Conservation (phyloP, 2,329 filamentous ascomycete species). For the Alternaria sp. region DNA sequence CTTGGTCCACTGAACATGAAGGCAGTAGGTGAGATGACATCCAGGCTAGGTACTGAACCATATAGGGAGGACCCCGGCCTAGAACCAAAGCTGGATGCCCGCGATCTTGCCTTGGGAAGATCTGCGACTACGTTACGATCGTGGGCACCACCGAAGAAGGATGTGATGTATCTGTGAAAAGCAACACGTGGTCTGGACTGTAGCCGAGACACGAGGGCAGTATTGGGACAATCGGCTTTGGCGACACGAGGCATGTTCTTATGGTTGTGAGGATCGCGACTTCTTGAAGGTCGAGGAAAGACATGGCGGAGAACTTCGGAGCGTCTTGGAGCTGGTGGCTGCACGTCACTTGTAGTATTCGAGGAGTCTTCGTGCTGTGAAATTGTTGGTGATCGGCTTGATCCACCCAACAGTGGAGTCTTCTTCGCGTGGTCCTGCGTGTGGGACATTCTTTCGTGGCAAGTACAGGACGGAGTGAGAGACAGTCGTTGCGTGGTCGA, state of each 20-base stretch:
- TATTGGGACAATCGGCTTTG: slow-evolving; percentile 22
- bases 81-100: slow-evolving; percentile 34
- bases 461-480: slow-evolving; percentile 17
- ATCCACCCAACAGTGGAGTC: background rate
- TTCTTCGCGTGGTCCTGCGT: slow-evolving; percentile 5
- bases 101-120: slow-evolving; percentile 21
- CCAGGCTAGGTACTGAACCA: slow-evolving; percentile 39
- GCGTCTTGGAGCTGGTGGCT: slow-evolving; percentile 17
- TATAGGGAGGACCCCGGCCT: slow-evolving; percentile 24
- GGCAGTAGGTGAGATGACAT: slow-evolving; percentile 41
- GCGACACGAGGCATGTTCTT: slow-evolving; percentile 15
- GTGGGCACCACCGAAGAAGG: slow-evolving; percentile 33
- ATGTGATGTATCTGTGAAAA: slow-evolving; percentile 40
- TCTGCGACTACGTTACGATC: slow-evolving; percentile 6
- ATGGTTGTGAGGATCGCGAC: slow-evolving; percentile 2
- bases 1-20: slow-evolving; percentile 48
- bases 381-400: background rate
- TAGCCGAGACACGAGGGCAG: slow-evolving; percentile 19
- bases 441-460: slow-evolving; percentile 18
- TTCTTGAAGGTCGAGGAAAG: slow-evolving; percentile 28
- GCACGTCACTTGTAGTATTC: background rate
- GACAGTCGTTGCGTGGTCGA: slow-evolving; percentile 21
- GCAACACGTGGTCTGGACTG: slow-evolving; percentile 28
- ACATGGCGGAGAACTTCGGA: slow-evolving; percentile 38
- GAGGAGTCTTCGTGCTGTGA: background rate